phyloP scores from a whole-genome alignment of 257 asterid genomes.

The Lycium ferocissimum region DNA sequence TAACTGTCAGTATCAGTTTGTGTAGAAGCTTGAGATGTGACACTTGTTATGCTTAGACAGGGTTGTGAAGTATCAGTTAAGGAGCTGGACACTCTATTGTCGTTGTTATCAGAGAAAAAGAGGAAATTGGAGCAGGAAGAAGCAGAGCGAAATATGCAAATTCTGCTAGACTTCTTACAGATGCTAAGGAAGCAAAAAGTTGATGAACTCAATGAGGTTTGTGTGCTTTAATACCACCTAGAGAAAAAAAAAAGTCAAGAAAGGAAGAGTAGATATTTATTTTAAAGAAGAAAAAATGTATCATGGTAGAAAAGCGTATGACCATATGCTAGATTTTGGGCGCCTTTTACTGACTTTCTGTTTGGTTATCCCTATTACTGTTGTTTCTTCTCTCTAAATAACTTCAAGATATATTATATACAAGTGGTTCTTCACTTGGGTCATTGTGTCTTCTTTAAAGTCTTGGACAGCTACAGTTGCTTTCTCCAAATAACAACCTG shows the following conservation, averaged over 20 bases:
- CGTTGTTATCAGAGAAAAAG: slow-evolving; percentile 69
- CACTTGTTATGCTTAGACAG: slow-evolving; percentile 63
- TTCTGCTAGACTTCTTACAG: slow-evolving; percentile 71
- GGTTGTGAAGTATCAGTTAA: slow-evolving; percentile 78
- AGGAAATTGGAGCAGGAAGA: slow-evolving; percentile 83
- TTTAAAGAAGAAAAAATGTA: not conserved
- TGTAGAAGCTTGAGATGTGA: slow-evolving; percentile 46
- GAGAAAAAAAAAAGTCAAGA: slow-evolving; percentile 14
- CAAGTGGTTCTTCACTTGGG: slow-evolving; percentile 28
- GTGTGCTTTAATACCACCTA: slow-evolving; percentile 29
- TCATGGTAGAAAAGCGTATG: not conserved
- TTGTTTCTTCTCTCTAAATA: not conserved
- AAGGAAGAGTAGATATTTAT: not conserved
- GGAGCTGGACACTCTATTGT: slow-evolving; percentile 66
- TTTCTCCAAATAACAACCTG: not conserved
- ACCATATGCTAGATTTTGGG: not conserved
- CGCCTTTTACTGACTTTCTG: slow-evolving; percentile 11
- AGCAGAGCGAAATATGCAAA: slow-evolving; percentile 83
- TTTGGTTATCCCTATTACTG: not conserved
- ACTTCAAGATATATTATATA: not conserved
- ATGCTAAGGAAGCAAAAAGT: slow-evolving; percentile 69
- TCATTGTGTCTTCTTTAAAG: not conserved
- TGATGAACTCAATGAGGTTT: slow-evolving; percentile 74
- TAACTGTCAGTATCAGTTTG: slow-evolving; percentile 10
- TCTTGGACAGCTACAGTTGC: slow-evolving; percentile 3